Conservation (phyloP, 108 stramenopile genomes). For the Pinguiococcus pyrenoidosus region DNA sequence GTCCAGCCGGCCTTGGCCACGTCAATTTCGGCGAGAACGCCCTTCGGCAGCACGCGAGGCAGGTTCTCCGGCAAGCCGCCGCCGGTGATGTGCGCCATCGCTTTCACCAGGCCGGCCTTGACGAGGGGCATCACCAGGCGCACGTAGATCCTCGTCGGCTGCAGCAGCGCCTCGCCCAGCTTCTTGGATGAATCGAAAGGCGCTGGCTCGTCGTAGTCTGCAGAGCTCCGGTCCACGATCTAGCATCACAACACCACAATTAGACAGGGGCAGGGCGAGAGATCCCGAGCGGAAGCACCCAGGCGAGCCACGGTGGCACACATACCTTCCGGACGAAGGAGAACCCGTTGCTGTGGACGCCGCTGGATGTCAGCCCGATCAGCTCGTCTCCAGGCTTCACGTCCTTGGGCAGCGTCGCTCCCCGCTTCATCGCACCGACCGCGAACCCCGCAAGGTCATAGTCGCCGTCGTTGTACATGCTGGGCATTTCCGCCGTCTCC, state of each 20-base stretch:
- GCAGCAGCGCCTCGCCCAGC: slow-evolving; percentile 72
- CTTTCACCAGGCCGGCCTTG: slow-evolving; percentile 58
- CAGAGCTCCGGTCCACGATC: too few species aligned
- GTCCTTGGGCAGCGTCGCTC: slow-evolving; percentile 55
- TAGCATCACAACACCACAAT: too few species aligned
- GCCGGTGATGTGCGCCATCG: slow-evolving; percentile 91
- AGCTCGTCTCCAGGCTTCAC: slow-evolving; percentile 72
- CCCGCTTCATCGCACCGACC: slow-evolving; percentile 78
- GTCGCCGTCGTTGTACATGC: slow-evolving; percentile 90
- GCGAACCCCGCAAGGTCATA: slow-evolving; percentile 94
- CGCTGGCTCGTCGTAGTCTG: slow-evolving; percentile 57
- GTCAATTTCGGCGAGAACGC: slow-evolving; percentile 58
- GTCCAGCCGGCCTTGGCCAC: slow-evolving; percentile 7
- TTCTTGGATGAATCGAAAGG: slow-evolving; percentile 66
- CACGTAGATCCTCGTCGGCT: slow-evolving; percentile 91
- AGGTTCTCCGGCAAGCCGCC: slow-evolving; percentile 92
- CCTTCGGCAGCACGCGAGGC: slow-evolving; percentile 71
- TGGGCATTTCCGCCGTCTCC: slow-evolving; percentile 99
- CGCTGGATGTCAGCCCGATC: slow-evolving; percentile 78
- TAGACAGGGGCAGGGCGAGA: too few species aligned
- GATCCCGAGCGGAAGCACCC: slow-evolving; percentile 2
- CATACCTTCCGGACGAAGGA: slow-evolving; percentile 79
- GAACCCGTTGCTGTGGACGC: slow-evolving; percentile 97
- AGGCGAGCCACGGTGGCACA: too few species aligned
- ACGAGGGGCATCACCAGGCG: slow-evolving; percentile 60